phyloP scores from a whole-genome alignment of 305 asterid genomes.

The Fraxinus xanthoxyloides region DNA sequence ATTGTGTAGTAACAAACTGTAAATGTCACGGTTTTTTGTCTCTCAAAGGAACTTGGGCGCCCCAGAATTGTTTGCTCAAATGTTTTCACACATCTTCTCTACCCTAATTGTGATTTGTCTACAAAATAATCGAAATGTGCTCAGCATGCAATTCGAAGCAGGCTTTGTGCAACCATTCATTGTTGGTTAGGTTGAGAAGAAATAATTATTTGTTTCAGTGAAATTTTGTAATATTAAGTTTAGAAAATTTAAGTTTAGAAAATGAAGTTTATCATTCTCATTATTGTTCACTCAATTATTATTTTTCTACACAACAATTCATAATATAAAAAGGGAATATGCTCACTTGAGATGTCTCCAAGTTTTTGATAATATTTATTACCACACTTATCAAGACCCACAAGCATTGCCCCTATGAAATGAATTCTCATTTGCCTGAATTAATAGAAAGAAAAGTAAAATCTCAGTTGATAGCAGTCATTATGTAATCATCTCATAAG shows the following conservation, averaged over 20 bases:
- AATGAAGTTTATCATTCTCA: not conserved
- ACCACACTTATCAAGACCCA: not conserved
- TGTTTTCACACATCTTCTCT: conserved; percentile 51
- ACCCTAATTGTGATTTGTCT: conserved; percentile 28
- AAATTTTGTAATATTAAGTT: too few relatives aligned
- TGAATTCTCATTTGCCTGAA: too few relatives aligned
- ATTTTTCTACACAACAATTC: too few relatives aligned
- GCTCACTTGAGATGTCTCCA: not conserved
- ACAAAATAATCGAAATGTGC: too few relatives aligned
- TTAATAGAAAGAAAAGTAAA: too few relatives aligned
- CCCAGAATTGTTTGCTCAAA: conserved; percentile 47
- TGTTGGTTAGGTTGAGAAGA: too few relatives aligned
- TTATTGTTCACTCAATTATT: too few relatives aligned
- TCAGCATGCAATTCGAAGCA: not conserved
- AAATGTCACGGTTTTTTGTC: conserved; percentile 46
- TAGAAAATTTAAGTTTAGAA: too few relatives aligned
- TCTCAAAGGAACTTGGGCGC: conserved; percentile 62
- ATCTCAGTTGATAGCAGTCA: not conserved
- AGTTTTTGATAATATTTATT: not conserved
- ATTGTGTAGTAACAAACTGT: conserved; percentile 36
- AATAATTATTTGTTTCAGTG: not conserved
- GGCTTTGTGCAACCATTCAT: not conserved
- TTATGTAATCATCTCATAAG: too few relatives aligned
- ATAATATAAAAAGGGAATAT: too few relatives aligned
- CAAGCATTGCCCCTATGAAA: not conserved